Evolutionary conservation across 441 rosid genomes (phyloP), one percentile per base, ranked within the genome.

Genomic region (Adansonia rubrostipa): DNA sequence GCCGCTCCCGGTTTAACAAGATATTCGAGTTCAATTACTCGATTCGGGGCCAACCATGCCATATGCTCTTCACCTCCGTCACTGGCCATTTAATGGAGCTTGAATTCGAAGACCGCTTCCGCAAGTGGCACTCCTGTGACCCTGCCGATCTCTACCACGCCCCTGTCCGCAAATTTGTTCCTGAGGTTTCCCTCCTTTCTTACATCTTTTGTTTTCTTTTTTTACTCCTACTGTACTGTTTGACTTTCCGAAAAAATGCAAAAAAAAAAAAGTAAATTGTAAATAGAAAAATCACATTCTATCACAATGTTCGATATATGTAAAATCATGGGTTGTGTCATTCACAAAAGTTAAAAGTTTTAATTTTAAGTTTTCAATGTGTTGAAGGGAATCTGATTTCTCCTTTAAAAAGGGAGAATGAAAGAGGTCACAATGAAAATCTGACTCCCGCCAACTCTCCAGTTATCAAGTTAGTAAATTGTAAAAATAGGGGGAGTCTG

Each of bases 51-150:
- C 99, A 92, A 79, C 89, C 87, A 10, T 93, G 98, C 73, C 95
- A 87, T 80, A 96, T 96, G 97, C 81, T 88, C 20, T 84, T 96
- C 82, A 96, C 99, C 63, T 96, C 99, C 78, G 99, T 96, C 80
- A 93, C 86, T 65, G 99, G 99, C 15, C 99, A 95, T 80, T 83
- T 96, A 78, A 96, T 92, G 97, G 99, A 96, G 89, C 89, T 93
- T 60, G 97, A 93, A 0, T 96, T 93, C 88, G 92, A 90, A 5
- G 98, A 93, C 0, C 97, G 94, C 11, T 96, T 84, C 86, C 93
- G 97, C 75, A 96, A 96, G 67, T 93, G 99, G 98, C 92, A 91
- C 84, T 93, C 98, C 63, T 93, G 99, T 60, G 99, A 96, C 75
- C 99, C 99, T 5, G 93, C 87, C 40, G 97, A 91, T 79, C 97